Conservation (phyloP, 495 filamentous ascomycete genomes). For the Corynascus novoguineensis region DNA sequence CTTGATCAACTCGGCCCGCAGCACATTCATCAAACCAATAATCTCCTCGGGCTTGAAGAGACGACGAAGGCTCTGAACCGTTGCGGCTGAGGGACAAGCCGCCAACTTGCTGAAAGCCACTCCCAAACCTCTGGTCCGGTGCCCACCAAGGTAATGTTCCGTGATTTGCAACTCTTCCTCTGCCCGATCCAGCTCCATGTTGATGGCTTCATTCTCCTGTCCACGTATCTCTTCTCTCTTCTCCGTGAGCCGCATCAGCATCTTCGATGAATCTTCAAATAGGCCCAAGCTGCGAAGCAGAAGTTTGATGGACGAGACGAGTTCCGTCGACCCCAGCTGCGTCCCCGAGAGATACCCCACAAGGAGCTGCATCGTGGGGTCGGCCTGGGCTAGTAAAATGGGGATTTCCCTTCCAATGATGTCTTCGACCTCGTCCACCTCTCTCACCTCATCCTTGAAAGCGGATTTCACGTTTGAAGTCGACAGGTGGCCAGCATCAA, state of each 20-base stretch:
- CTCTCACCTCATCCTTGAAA: conserved; percentile 47
- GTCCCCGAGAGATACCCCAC: conserved; percentile 50
- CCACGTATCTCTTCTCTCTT: conserved; percentile 23
- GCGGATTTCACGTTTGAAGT: conserved; percentile 56
- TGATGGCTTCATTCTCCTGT: conserved; percentile 36
- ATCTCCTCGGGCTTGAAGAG: conserved; percentile 62
- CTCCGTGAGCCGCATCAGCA: conserved; percentile 21
- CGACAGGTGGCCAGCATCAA: conserved; percentile 57
- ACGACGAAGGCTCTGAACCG: conserved; percentile 58
- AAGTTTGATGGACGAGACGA: conserved; percentile 43
- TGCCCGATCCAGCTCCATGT: conserved; percentile 43
- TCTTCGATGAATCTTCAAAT: conserved; percentile 35
- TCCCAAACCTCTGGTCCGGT: conserved; percentile 42
- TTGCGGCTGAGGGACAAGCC: conserved; percentile 50
- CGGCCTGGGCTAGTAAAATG: conserved; percentile 52
- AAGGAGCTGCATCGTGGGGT: conserved; percentile 56
- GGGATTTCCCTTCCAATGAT: conserved; percentile 54
- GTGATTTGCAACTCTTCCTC: conserved; percentile 48
- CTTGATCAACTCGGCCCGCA: conserved; percentile 58
- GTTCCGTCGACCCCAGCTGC: conserved; percentile 41
- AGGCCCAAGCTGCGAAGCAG: conserved; percentile 49
- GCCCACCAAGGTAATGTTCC: conserved; percentile 43
- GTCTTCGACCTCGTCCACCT: conserved; percentile 32
- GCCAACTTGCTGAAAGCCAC: conserved; percentile 60
- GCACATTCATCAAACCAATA: conserved; percentile 65